Conservation (phyloP, 805 yeast species). For the Priceomyces melissophilus region DNA sequence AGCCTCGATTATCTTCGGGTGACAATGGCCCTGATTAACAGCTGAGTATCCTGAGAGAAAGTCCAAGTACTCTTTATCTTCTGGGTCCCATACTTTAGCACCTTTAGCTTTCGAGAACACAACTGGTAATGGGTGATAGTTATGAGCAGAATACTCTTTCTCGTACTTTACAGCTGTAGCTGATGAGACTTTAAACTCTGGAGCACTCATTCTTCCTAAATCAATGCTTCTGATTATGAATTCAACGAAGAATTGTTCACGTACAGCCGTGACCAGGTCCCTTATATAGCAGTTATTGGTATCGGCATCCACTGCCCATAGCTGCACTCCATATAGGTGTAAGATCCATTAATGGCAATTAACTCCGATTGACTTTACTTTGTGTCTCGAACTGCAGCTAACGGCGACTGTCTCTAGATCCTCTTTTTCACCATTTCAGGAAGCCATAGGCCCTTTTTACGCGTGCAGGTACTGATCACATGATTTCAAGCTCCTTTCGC, state of each 20-base stretch:
- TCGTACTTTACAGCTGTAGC: conserved; percentile 65
- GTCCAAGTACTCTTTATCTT: conserved; percentile 90
- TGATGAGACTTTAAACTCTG: conserved; percentile 55
- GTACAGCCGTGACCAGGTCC: neutral
- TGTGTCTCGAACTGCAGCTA: no score
- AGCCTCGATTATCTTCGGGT: conserved; percentile 85
- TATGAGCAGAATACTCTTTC: conserved; percentile 85
- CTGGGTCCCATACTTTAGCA: conserved; percentile 97
- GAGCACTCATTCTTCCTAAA: conserved; percentile 15
- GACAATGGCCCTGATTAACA: conserved; percentile 97
- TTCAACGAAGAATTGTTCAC: neutral
- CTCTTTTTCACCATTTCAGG: no score
- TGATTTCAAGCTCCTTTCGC: no score
- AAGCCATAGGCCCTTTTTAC: no score
- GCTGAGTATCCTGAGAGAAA: conserved; percentile 95
- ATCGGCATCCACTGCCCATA: conserved; percentile 18
- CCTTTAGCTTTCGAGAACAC: conserved; percentile 85
- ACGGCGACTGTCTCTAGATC: no score
- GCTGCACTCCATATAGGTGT: conserved; percentile 5
- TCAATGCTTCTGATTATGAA: neutral
- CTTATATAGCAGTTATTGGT: conserved; percentile 1
- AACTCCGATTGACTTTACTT: conserved; percentile 1
- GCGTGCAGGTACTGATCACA: no score
- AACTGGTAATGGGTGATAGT: conserved; percentile 95
- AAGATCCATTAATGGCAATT: neutral